phyloP scores from a whole-genome alignment of 2,329 filamentous ascomycete species.

The Penicillium sp. region DNA sequence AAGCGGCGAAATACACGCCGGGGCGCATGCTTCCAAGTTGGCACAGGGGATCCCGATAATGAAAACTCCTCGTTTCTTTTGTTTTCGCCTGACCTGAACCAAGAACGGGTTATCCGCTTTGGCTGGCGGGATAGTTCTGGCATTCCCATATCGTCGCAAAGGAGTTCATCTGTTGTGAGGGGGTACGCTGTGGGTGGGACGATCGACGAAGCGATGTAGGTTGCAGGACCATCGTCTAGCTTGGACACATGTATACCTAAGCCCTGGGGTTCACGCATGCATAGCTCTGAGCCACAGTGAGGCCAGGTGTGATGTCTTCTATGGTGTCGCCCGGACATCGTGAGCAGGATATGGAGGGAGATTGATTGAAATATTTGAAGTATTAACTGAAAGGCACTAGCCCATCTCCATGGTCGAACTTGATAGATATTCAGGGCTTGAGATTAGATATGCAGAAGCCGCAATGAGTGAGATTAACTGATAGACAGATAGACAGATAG shows the following conservation, averaged over 20 bases:
- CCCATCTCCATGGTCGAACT: not conserved
- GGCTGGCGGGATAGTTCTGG: constrained; percentile 35
- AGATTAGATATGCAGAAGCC: no score
- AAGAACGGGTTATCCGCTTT: constrained; percentile 24
- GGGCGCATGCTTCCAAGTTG: constrained; percentile 18
- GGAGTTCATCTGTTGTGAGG: constrained; percentile 24
- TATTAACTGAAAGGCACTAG: not conserved
- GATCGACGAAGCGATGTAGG: constrained; percentile 16
- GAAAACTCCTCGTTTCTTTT: not conserved
- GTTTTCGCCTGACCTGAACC: constrained; percentile 18
- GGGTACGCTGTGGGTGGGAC: constrained; percentile 9
- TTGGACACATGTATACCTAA: constrained; percentile 22
- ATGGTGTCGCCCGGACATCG: constrained; percentile 34
- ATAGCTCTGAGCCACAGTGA: constrained; percentile 30
- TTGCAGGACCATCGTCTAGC: not conserved
- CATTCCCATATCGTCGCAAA: constrained; percentile 33
- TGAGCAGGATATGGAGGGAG: not conserved
- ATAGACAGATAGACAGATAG: not conserved
- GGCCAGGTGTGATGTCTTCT: constrained; percentile 41
- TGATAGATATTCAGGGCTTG: no score
- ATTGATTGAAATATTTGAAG: not conserved
- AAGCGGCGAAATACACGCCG: constrained; percentile 30
- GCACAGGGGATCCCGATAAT: constrained; percentile 4
- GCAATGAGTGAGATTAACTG: not conserved
- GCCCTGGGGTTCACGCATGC: constrained; percentile 23